Percentiles rank a stretch among this genome's conserved stretches.
phyloP scores from a whole-genome alignment of 2,329 filamentous ascomycete species.

The Botrytis galanthina region DNA sequence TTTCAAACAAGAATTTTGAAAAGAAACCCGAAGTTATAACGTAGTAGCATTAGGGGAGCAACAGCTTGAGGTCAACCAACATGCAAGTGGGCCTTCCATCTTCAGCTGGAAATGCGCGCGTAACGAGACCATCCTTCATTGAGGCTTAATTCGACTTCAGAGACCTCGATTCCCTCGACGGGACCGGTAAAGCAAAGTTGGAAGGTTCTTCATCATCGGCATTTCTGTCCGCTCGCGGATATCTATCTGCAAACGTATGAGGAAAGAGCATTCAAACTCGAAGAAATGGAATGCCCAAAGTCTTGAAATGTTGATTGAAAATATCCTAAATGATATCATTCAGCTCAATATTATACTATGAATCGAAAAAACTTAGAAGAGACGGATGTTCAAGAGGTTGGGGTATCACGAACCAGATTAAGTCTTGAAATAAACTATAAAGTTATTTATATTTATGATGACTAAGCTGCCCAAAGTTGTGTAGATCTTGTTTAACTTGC shows the following conservation, averaged over 20 bases:
- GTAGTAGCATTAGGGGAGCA: not conserved
- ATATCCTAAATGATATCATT: not conserved
- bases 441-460: not conserved
- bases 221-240: not conserved
- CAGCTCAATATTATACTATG: not conserved
- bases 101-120: not conserved
- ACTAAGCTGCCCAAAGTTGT: not conserved
- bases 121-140: not conserved
- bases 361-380: not conserved
- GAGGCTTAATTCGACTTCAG: not conserved
- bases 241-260: not conserved
- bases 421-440: not conserved
- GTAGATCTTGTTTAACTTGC: not conserved
- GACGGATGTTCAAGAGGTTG: not conserved
- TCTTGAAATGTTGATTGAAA: not conserved
- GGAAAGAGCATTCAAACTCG: not conserved
- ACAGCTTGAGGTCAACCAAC: not conserved
- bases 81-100: not conserved
- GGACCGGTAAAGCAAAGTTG: not conserved
- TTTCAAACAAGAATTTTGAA: no score
- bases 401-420: not conserved
- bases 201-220: not conserved
- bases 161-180: not conserved
- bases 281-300: not conserved
- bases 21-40: not conserved